A percentile compares a stretch with the other conserved stretches of the same genome.
Evolutionary conservation across 495 filamentous ascomycete genomes (phyloP).

Genomic region (Xylaria intraflava): DNA sequence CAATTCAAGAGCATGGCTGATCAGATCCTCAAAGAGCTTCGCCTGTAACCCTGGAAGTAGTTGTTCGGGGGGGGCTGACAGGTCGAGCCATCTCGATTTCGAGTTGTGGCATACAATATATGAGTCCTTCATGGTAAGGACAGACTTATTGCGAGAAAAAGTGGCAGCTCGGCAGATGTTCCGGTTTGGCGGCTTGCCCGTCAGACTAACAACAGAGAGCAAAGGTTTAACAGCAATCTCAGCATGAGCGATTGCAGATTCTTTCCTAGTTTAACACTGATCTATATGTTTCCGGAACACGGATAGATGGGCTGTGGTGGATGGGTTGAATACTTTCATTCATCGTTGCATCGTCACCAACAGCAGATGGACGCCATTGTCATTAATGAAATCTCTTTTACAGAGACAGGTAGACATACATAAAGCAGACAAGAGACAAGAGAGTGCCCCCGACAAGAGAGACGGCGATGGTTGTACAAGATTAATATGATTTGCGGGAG

Average conservation of each 20-base stretch:
- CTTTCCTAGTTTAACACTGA: conserved; percentile 6
- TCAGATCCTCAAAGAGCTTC: conserved; percentile 81
- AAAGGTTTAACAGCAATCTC: neutral
- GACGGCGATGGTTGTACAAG: conserved; percentile 9
- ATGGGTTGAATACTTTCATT: conserved; percentile 12
- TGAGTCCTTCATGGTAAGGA: neutral
- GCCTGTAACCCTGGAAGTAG: conserved; percentile 48
- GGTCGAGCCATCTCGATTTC: neutral
- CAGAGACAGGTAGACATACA: conserved; percentile 6
- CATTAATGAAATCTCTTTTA: neutral
- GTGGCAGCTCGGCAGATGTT: neutral
- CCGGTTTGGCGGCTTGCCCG: neutral
- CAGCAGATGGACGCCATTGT: conserved; percentile 1
- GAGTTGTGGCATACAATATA: neutral
- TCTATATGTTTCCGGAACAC: conserved; percentile 9
- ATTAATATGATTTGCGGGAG: conserved; percentile 9
- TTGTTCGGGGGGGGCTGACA: neutral
- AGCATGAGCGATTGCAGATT: neutral
- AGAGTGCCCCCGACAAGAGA: neutral
- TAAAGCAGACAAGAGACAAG: conserved; percentile 2
- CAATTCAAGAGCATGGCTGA: conserved; percentile 98
- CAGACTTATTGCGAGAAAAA: neutral
- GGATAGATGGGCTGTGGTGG: conserved; percentile 3
- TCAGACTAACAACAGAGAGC: neutral
- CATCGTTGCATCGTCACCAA: neutral